A percentile compares a stretch with the other conserved stretches of the same genome.
phyloP scores from a whole-genome alignment of 306 rosid species.

The Vachellia pachyceras region DNA sequence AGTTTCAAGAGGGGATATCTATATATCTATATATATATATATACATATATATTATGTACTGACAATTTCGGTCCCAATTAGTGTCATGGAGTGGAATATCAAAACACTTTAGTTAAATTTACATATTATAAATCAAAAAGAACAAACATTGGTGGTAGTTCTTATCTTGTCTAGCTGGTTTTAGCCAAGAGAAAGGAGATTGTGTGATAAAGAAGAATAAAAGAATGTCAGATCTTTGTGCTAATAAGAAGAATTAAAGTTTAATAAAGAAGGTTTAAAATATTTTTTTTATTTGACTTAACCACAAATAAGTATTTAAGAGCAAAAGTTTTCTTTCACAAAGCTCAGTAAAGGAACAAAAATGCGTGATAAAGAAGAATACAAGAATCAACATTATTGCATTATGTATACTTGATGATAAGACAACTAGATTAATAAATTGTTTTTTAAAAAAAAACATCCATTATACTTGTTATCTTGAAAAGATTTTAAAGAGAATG shows the following conservation, averaged over 20 bases:
- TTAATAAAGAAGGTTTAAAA: slow-evolving; percentile 28
- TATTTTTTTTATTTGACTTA: slow-evolving; percentile 29
- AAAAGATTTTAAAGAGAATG: too few relatives aligned
- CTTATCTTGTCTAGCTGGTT: slow-evolving; percentile 37
- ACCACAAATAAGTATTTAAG: slow-evolving; percentile 1
- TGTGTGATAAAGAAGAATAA: slow-evolving; percentile 40
- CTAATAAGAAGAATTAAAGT: slow-evolving; percentile 25
- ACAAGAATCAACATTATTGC: too few relatives aligned
- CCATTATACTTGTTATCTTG: too few relatives aligned
- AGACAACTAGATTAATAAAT: too few relatives aligned
- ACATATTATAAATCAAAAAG: slow-evolving; percentile 39
- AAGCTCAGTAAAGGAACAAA: too few relatives aligned
- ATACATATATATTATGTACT: too few relatives aligned
- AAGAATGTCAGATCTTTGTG: slow-evolving; percentile 27
- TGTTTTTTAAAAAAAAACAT: too few relatives aligned
- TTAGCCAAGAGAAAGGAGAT: slow-evolving; percentile 33
- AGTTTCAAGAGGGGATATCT: neutral
- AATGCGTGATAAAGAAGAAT: too few relatives aligned
- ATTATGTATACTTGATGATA: too few relatives aligned
- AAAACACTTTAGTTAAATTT: neutral
- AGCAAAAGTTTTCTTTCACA: too few relatives aligned
- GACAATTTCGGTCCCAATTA: slow-evolving; percentile 22
- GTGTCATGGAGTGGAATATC: slow-evolving; percentile 40
- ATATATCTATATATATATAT: neutral
- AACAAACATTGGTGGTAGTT: slow-evolving; percentile 30